Conservation (phyloP, 768 basidiomycete species). For the Pseudohyphozyma bogoriensis region DNA sequence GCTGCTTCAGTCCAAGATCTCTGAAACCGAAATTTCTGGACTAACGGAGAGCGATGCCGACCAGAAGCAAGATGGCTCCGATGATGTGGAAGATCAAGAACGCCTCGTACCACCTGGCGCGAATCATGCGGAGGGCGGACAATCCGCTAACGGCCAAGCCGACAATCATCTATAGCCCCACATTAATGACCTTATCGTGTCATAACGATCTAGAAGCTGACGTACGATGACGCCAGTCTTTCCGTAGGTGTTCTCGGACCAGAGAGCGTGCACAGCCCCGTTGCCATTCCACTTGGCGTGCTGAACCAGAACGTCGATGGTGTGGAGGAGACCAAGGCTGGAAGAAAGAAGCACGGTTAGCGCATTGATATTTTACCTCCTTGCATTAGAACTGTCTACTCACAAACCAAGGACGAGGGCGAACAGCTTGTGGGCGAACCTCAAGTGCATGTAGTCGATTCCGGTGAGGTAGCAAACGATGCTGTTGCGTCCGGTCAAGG, state of each 20-base stretch:
- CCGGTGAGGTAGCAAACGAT: slow-evolving; percentile 24
- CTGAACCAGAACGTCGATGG: slow-evolving; percentile 11
- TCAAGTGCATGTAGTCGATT: slow-evolving; percentile 20
- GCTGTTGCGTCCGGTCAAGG: slow-evolving; percentile 20
- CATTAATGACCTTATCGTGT: neutral
- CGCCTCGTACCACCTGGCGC: slow-evolving; percentile 5
- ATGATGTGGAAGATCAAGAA: slow-evolving; percentile 18
- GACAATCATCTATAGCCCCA: slow-evolving; percentile 1
- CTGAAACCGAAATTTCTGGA: neutral
- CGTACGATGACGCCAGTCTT: slow-evolving; percentile 13
- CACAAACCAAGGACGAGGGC: neutral
- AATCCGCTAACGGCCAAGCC: slow-evolving; percentile 1
- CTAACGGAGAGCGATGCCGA: slow-evolving; percentile 12
- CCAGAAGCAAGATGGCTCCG: slow-evolving; percentile 13
- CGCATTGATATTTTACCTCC: neutral
- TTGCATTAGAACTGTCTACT: neutral
- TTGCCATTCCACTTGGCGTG: slow-evolving; percentile 11
- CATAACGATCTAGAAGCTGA: no score
- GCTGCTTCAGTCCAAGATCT: neutral
- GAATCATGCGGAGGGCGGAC: neutral
- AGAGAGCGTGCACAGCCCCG: neutral
- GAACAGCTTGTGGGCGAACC: slow-evolving; percentile 18
- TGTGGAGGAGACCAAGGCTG: slow-evolving; percentile 16
- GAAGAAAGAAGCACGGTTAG: neutral
- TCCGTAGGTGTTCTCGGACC: slow-evolving; percentile 11